Evolutionary conservation across 331 rosid genomes (phyloP).

Genomic region (Cydonia oblonga): DNA sequence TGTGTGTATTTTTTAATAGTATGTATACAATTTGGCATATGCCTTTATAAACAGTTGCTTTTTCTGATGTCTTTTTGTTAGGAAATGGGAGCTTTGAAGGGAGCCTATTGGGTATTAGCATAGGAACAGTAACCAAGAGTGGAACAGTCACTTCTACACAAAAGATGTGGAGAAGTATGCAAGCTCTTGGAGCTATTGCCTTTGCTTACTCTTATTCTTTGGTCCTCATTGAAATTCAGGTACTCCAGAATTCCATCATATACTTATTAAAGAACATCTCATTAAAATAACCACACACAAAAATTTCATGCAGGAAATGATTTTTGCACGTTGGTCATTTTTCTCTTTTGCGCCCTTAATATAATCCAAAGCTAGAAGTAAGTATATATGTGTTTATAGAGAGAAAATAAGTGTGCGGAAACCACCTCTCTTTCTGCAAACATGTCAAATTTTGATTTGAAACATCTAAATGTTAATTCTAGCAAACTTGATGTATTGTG

Average conservation of each 20-base stretch:
- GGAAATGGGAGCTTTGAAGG: conserved; percentile 52
- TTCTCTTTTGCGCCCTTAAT: too few species aligned
- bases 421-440: too few species aligned
- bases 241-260: background rate
- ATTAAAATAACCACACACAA: too few species aligned
- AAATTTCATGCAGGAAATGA: too few species aligned
- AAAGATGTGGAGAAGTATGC: conserved; percentile 68
- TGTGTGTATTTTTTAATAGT: too few species aligned
- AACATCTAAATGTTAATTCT: background rate
- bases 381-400: too few species aligned
- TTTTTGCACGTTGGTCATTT: too few species aligned
- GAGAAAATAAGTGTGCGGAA: too few species aligned
- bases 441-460: background rate
- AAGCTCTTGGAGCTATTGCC: conserved; percentile 80
- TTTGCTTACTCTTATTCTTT: conserved; percentile 66
- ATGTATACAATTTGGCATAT: too few species aligned
- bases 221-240: conserved; percentile 77
- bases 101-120: conserved; percentile 49
- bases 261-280: too few species aligned
- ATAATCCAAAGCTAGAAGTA: too few species aligned
- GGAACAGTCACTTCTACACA: conserved; percentile 51
- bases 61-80: conserved; percentile 6
- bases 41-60: background rate
- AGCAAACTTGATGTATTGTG: background rate
- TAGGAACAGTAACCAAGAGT: conserved; percentile 38